Percentiles rank a stretch among this genome's conserved stretches.
These are phyloP conservation scores for Ramaria sp. DNA, from an alignment of 768 basidiomycete species.

Conservation along the genomic window DNA sequence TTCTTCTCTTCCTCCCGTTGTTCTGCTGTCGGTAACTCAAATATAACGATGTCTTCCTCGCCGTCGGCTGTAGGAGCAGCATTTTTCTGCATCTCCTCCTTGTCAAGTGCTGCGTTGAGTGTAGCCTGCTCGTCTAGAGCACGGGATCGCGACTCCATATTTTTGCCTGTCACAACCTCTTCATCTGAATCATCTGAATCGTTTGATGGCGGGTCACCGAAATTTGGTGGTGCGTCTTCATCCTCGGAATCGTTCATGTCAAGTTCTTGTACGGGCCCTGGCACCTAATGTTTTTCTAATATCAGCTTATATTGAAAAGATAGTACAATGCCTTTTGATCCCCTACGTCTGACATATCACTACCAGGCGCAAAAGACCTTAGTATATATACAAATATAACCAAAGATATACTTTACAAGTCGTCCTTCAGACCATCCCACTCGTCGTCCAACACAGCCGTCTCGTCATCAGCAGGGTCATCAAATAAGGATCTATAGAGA, in stretches of 20 bases:
- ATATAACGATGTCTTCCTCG: conserved; percentile 37
- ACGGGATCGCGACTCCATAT: conserved; percentile 73
- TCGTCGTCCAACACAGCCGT: conserved; percentile 20
- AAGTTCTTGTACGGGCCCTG: conserved; percentile 10
- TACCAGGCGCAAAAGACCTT: not conserved
- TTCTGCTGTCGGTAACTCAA: conserved; percentile 58
- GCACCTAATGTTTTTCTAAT: not conserved
- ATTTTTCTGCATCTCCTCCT: conserved; percentile 33
- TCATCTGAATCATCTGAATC: conserved; percentile 38
- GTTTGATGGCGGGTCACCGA: conserved; percentile 15
- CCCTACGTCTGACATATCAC: conserved; percentile 4
- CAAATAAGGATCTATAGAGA: conserved; percentile 31
- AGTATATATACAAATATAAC: not conserved
- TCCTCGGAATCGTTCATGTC: conserved; percentile 41
- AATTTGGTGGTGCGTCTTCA: conserved; percentile 23
- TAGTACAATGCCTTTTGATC: not conserved
- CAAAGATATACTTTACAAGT: not conserved
- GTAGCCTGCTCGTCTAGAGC: conserved; percentile 60
- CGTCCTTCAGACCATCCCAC: conserved; percentile 24
- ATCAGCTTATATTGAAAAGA: not conserved
- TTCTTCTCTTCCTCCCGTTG: conserved; percentile 66
- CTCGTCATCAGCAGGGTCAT: conserved; percentile 33
- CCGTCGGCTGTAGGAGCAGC: conserved; percentile 28
- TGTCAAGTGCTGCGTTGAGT: conserved; percentile 30
- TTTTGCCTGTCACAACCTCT: conserved; percentile 56